phyloP scores from a whole-genome alignment of 2,329 filamentous ascomycete species.

The Colletotrichum theobromicola region DNA sequence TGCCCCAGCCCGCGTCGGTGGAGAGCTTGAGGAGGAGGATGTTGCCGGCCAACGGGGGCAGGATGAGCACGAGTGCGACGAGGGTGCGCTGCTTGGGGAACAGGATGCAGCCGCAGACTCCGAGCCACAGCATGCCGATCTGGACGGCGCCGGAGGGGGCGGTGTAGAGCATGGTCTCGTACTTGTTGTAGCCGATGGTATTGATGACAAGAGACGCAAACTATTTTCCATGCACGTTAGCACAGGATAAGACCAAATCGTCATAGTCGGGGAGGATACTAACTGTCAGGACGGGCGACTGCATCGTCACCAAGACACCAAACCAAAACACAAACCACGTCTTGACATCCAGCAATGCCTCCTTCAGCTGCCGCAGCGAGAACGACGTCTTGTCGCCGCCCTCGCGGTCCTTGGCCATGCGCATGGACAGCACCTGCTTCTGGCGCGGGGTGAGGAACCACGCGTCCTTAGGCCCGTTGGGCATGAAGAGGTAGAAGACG shows the following conservation, averaged over 20 bases:
- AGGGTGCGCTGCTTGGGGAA: slow-evolving; percentile 44
- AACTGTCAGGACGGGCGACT: slow-evolving; percentile 48
- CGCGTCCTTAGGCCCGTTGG: slow-evolving; percentile 47
- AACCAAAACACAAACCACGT: slow-evolving; percentile 51
- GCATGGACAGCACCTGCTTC: slow-evolving; percentile 41
- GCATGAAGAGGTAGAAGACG: slow-evolving; percentile 51
- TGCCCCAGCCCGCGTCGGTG: slow-evolving; percentile 45
- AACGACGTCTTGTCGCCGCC: slow-evolving; percentile 45
- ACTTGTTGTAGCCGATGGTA: slow-evolving; percentile 46
- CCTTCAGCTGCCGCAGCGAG: slow-evolving; percentile 45
- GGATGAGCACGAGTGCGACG: slow-evolving; percentile 42
- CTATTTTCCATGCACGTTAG: slow-evolving; percentile 17
- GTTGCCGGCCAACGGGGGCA: slow-evolving; percentile 48
- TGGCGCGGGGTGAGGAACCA: slow-evolving; percentile 54
- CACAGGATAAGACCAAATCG: rapidly evolving
- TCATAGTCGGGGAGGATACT: neutral
- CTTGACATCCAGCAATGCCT: slow-evolving; percentile 47
- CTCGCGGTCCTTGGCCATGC: slow-evolving; percentile 36
- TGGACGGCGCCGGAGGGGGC: slow-evolving; percentile 52
- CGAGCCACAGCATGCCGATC: slow-evolving; percentile 50
- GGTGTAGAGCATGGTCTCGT: slow-evolving; percentile 51
- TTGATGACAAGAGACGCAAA: slow-evolving; percentile 57
- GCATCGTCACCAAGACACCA: slow-evolving; percentile 50
- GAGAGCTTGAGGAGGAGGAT: slow-evolving; percentile 48
- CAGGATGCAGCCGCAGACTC: slow-evolving; percentile 39